Evolutionary conservation across 1,284 basidiomycete genomes (phyloP).

Genomic region (Cystobasidiaceae sp.): DNA sequence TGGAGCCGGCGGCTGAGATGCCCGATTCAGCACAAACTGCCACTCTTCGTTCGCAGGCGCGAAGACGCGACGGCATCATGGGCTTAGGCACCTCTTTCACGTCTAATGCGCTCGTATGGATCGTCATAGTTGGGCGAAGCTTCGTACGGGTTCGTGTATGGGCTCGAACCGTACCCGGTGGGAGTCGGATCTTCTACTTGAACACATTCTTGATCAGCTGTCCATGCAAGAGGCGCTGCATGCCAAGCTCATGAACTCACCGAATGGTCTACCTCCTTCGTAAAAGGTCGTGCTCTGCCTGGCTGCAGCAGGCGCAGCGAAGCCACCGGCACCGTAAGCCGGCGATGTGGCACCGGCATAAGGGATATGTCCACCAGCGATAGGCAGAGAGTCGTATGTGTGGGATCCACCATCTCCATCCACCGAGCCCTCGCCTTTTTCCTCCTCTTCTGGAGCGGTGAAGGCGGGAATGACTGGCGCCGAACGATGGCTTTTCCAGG

Average conservation of each 20-base stretch:
- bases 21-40: too few species aligned
- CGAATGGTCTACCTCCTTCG: constrained; percentile 30
- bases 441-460: constrained; percentile 17
- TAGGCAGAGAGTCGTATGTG: not conserved
- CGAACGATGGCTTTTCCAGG: constrained; percentile 15
- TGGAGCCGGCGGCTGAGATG: too few species aligned
- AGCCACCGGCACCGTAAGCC: constrained; percentile 11
- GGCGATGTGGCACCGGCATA: constrained; percentile 10
- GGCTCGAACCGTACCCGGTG: constrained; percentile 18
- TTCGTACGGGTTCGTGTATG: constrained; percentile 29
- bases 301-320: constrained; percentile 17
- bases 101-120: constrained; percentile 28
- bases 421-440: constrained; percentile 10
- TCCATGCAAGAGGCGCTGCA: not conserved
- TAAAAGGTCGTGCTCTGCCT: constrained; percentile 32
- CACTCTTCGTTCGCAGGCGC: too few species aligned
- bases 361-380: not conserved
- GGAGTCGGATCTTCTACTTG: constrained; percentile 18
- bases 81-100: constrained; percentile 1
- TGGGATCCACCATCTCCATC: not conserved
- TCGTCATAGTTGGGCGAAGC: constrained; percentile 23
- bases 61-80: not conserved
- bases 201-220: too few species aligned
- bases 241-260: not conserved
- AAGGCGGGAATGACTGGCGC: constrained; percentile 6